Conservation (phyloP, 805 yeast species). For the Nakazawaea molendinolei region DNA sequence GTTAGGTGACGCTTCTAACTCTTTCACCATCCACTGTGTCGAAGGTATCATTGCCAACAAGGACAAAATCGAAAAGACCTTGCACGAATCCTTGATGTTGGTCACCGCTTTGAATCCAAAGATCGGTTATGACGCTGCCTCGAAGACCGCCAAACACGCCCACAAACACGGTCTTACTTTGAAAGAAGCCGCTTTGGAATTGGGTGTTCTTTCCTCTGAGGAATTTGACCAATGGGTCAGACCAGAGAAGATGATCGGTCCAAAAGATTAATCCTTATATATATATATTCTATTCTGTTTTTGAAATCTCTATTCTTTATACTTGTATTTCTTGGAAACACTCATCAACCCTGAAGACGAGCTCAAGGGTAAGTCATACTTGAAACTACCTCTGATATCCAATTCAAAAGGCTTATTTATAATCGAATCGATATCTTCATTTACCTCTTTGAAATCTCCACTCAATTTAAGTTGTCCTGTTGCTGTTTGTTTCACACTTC, state of each 20-base stretch:
- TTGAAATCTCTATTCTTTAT: neutral
- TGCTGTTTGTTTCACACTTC: slow-evolving; percentile 9
- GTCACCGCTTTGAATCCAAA: slow-evolving; percentile 98
- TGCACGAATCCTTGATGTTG: slow-evolving; percentile 95
- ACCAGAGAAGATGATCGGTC: slow-evolving; percentile 98
- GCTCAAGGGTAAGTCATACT: slow-evolving; percentile 23
- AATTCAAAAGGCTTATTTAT: slow-evolving; percentile 22
- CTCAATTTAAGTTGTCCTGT: slow-evolving; percentile 25
- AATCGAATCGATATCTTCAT: slow-evolving; percentile 13
- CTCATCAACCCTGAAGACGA: slow-evolving; percentile 21
- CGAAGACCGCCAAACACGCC: slow-evolving; percentile 97
- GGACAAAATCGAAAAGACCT: slow-evolving; percentile 76
- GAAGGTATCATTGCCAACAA: slow-evolving; percentile 89
- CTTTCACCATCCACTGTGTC: slow-evolving; percentile 92
- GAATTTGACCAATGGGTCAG: slow-evolving; percentile 96
- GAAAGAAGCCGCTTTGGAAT: slow-evolving; percentile 90
- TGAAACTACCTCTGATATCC: slow-evolving; percentile 25
- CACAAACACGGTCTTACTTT: slow-evolving; percentile 96
- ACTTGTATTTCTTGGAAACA: slow-evolving; percentile 16
- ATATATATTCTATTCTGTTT: neutral
- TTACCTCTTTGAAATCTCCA: slow-evolving; percentile 19
- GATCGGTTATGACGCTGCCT: slow-evolving; percentile 96
- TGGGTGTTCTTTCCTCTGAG: slow-evolving; percentile 72
- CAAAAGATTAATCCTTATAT: slow-evolving; percentile 36
- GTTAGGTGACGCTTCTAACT: slow-evolving; percentile 80